Evolutionary conservation across 768 basidiomycete species (phyloP).

Genomic region (Leucosporidium scottii): DNA sequence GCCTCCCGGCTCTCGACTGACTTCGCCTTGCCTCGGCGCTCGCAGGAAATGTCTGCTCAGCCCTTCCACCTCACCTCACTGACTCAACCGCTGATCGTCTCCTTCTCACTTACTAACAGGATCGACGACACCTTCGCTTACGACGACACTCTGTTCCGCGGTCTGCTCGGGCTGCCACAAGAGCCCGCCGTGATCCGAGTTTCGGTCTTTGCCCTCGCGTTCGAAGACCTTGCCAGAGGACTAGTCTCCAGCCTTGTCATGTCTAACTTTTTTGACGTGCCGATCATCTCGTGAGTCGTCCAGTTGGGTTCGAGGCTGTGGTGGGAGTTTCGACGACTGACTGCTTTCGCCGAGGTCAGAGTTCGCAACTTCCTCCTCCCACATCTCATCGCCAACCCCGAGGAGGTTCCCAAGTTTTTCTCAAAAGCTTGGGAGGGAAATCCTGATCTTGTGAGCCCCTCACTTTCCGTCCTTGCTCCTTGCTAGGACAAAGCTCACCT

Average conservation of each 20-base stretch:
- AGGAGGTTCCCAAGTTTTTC: conserved; percentile 9
- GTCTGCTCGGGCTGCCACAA: conserved; percentile 24
- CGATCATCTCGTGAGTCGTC: conserved; percentile 11
- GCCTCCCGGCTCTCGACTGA: too few species aligned
- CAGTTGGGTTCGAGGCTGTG: too few species aligned
- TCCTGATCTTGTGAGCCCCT: neutral
- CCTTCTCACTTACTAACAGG: neutral
- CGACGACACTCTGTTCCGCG: conserved; percentile 28
- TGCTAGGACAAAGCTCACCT: too few species aligned
- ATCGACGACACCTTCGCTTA: conserved; percentile 5
- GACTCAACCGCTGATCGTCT: neutral
- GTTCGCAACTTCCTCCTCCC: conserved; percentile 30
- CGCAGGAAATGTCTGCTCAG: too few species aligned
- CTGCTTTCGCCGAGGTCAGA: neutral
- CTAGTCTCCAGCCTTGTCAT: neutral
- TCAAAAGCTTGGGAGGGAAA: neutral
- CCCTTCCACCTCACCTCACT: too few species aligned
- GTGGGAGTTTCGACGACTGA: too few species aligned
- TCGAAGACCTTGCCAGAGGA: conserved; percentile 10
- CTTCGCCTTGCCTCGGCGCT: too few species aligned
- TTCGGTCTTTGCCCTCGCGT: conserved; percentile 21
- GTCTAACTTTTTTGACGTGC: conserved; percentile 20
- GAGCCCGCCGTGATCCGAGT: conserved; percentile 31
- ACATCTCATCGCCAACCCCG: conserved; percentile 16
- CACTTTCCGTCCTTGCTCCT: too few species aligned